These are phyloP conservation scores for Collybia sordida DNA, from an alignment of 768 basidiomycete species.

Conservation along the genomic window DNA sequence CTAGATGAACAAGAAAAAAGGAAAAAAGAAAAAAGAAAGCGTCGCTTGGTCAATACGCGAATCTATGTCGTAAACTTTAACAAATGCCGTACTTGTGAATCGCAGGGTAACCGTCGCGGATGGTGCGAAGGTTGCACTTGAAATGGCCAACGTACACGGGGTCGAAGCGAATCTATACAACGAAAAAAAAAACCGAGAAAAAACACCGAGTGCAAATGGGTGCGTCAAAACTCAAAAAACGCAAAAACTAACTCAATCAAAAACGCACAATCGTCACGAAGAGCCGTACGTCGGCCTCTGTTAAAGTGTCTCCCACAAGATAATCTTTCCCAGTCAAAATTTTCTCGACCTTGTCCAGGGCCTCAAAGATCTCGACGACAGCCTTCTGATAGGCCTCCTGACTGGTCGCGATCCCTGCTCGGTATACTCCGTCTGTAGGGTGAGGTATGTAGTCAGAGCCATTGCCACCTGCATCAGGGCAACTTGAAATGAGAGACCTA, in stretches of 20 bases:
- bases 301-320: slow-evolving; percentile 76
- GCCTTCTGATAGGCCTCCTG: slow-evolving; percentile 79
- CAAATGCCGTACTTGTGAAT: too few relatives aligned
- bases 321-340: slow-evolving; percentile 79
- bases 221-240: too few relatives aligned
- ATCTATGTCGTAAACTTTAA: too few relatives aligned
- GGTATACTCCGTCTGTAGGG: slow-evolving; percentile 84
- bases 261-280: slow-evolving; percentile 83
- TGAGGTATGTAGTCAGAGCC: too few relatives aligned
- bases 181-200: too few relatives aligned
- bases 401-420: slow-evolving; percentile 78
- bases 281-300: slow-evolving; percentile 81
- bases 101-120: slow-evolving; percentile 85
- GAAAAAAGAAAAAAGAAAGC: too few relatives aligned
- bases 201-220: too few relatives aligned
- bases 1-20: too few relatives aligned
- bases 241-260: background rate
- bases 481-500: slow-evolving; percentile 33
- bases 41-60: too few relatives aligned
- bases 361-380: slow-evolving; percentile 69
- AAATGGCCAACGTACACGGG: slow-evolving; percentile 88
- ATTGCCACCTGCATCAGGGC: background rate
- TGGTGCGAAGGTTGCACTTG: slow-evolving; percentile 86
- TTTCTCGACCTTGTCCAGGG: slow-evolving; percentile 79
- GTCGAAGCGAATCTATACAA: slow-evolving; percentile 76